Base-by-base conservation (phyloP, 2,329 filamentous ascomycete genomes). In the Penicillium sp. region DNA sequence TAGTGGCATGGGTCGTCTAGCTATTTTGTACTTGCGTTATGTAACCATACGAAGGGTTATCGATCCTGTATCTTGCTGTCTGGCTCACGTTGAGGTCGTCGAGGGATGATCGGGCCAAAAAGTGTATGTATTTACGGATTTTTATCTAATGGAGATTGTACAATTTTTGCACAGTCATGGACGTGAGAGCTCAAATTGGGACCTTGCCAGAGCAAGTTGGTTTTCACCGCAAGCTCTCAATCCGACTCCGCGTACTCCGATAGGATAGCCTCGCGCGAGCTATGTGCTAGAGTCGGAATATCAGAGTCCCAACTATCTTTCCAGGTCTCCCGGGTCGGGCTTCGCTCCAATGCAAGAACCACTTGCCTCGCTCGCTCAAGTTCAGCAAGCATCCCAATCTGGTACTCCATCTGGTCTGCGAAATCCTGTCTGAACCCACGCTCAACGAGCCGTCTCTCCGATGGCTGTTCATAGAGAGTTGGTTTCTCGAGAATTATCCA, bases 401-500 rank as follows among this genome's bases (percentile, higher is more conserved):
- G 16, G 4, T 18, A 18, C n/a, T 16, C 16, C n/a, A 39, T 16
- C 36, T 42, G 41, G 21, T 39, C 36, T 4, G 23, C 49, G 21
- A 46, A 47, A 28, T 23, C 29, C 34, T 26, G 39, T 45, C 47
- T 42, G 16, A 39, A 51, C 10, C 26, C 42, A 6, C 10, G 23
- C n/a, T 21, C 26, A 16, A 51, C 33, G 9, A 51, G 36, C 10
- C n/a, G 48, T 7, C 21, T 21, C 4, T 16, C 21, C 12, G 33
- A 41, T 6, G 50, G 50, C 50, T 52, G 50, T 10, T 18, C 29
- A 4, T 24, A 9, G 13, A 16, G 18, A 13, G 21, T 13, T 10
- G 38, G 45, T 15, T 44, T 8, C 21, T 55, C 45, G 26, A 12
- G 10, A 6, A 52, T n/a, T 45, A 49, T 52, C 49, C 42, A 49